Evolutionary conservation across 306 rosid genomes (phyloP).

Genomic region (Herpetospermum pedunculosum): DNA sequence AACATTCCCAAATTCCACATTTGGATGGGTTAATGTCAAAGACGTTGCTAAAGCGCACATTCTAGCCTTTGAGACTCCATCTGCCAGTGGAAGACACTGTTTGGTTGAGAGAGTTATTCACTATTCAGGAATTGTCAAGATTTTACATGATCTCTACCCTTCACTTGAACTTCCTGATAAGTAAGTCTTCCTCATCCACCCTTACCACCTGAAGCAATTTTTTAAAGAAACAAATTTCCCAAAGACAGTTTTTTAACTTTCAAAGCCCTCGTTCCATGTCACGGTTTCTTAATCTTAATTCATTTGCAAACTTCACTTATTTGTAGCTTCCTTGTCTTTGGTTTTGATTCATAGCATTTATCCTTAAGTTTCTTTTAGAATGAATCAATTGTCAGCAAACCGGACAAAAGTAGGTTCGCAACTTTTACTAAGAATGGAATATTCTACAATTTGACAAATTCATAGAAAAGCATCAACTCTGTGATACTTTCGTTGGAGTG

Average conservation of each 20-base stretch:
- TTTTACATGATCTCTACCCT: slow-evolving; percentile 45
- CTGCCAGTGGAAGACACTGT: slow-evolving; percentile 71
- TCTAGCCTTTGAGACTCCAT: slow-evolving; percentile 65
- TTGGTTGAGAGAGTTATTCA: slow-evolving; percentile 44
- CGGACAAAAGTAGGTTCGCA: background rate
- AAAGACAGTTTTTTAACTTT: background rate
- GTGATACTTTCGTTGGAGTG: background rate
- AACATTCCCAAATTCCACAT: slow-evolving; percentile 30
- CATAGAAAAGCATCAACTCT: background rate
- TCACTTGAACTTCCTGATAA: slow-evolving; percentile 39
- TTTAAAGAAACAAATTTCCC: background rate
- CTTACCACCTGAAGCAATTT: background rate
- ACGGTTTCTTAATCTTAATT: background rate
- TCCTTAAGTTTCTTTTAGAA: background rate
- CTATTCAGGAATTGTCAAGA: slow-evolving; percentile 36
- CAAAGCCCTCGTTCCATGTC: background rate
- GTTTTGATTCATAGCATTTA: background rate
- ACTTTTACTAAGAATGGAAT: background rate
- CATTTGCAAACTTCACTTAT: background rate
- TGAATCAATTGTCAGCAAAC: background rate
- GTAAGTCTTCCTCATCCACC: slow-evolving; percentile 23
- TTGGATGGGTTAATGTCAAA: slow-evolving; percentile 66
- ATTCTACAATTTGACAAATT: too few relatives aligned
- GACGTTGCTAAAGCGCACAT: slow-evolving; percentile 78
- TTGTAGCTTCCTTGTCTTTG: background rate